Evolutionary conservation across 2,329 filamentous ascomycete genomes (phyloP), one percentile per base, ranked within the genome.

Genomic region (Aspergillus sp.): DNA sequence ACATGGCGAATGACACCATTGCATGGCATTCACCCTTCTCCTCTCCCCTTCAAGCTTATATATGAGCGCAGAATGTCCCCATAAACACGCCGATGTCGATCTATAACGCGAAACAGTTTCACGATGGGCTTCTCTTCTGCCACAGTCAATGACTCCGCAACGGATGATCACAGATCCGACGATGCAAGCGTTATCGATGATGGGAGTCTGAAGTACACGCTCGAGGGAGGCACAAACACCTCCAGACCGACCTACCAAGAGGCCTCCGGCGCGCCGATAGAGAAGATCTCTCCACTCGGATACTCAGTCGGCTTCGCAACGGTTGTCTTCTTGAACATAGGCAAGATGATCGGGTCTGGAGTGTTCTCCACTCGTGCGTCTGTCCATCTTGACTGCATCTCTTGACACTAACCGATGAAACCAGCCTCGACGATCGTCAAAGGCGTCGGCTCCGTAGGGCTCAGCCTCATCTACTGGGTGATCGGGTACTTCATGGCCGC

Each of bases 311-410:
- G 78, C 8, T 78, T 75, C 51, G 55, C 80, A 4, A 82, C 82
- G 0, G 79, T 84, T 20, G 71, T 85, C 30, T 84, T 84, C 36
- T 64, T 86, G 49, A 86, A 86, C 53, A 65, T 86, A 38, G 82
- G 80, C 52, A 78, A 80, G 66, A 86, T 86, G 82, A 73, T 86
- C 43, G 83, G 83, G 1, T 85, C 82, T 0, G 82, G 82, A 44
- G 78, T 85, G n/a, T 85, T 82, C 52, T 86, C 83, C 0, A 86
- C 84, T 0, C 84, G 82, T 85, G 61, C 60, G 82, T 14, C 73
- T 2, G 19, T 17, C 20, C 20, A 30, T 17, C 17, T 24, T 33
- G 19, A 50, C 45, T 19, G 32, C 9, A 3, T 4, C 4, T 5
- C 19, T 32, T 30, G 43, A 0, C 33, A 16, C 16, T 2, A 24